These are phyloP conservation scores for Umbilicaria muhlenbergii DNA, from an alignment of 495 filamentous ascomycete species.

Conservation along the genomic window DNA sequence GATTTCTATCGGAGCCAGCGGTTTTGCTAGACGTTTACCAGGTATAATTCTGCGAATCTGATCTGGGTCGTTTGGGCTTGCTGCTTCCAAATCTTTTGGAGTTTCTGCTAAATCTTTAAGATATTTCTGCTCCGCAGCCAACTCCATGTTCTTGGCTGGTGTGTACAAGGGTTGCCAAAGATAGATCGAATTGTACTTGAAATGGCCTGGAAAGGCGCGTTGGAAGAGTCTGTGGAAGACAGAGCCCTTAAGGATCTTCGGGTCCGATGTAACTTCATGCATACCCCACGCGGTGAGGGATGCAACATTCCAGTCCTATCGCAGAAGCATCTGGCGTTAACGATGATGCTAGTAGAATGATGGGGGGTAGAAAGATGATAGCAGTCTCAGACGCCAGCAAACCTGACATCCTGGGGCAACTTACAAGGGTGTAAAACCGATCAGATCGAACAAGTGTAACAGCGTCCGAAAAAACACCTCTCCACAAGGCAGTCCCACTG, in stretches of 20 bases:
- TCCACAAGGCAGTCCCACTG: conserved; percentile 9
- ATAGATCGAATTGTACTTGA: conserved; percentile 16
- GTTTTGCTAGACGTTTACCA: no score
- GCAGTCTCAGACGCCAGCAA: no score
- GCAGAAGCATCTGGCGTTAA: no score
- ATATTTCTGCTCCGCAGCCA: conserved; percentile 9
- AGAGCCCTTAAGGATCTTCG: conserved; percentile 12
- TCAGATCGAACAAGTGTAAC: conserved; percentile 13
- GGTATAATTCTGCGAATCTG: no score
- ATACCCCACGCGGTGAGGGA: conserved; percentile 14
- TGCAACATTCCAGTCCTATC: conserved; percentile 1
- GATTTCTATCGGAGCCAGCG: neutral
- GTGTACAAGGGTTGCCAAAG: conserved; percentile 18
- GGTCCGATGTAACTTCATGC: conserved; percentile 12
- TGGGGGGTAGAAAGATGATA: no score
- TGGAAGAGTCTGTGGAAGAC: conserved; percentile 16
- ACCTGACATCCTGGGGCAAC: neutral
- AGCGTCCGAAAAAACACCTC: conserved; percentile 10
- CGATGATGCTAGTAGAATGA: no score
- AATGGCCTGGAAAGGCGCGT: conserved; percentile 16
- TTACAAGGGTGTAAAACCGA: conserved; percentile 12
- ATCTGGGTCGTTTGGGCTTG: no score
- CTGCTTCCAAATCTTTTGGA: no score
- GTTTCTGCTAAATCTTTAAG: no score
- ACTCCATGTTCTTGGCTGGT: conserved; percentile 11